Evolutionary conservation across 225 moss, liverwort and hornwort genomes (phyloP), one percentile per base, ranked within the genome.

Genomic region (Pleurozium schreberi): DNA sequence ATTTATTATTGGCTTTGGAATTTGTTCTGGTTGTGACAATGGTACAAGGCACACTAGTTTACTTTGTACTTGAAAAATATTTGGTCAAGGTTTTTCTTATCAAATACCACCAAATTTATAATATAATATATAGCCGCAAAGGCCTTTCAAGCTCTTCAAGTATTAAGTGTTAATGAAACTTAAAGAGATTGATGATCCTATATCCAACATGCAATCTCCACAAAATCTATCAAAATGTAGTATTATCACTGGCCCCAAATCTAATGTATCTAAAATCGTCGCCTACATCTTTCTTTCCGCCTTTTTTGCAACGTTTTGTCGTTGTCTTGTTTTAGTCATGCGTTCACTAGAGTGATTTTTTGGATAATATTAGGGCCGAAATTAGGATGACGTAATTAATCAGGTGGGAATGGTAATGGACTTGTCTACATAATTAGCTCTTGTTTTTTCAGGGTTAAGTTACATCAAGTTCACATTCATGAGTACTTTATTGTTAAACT

Each of bases 141-240:
- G n/a, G n/a, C n/a, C n/a, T n/a, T n/a, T n/a, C n/a, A n/a, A n/a
- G n/a, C n/a, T n/a, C n/a, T n/a, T n/a, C n/a, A n/a, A n/a, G n/a
- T n/a, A n/a, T n/a, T n/a, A 25, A 69, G 8, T 40, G 4, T 69
- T 40, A 69, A 25, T 40, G 25, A 69, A 69, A 69, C 14, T 69
- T 14, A 8, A 40, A 3, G 8, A 69, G 3, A 12, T 0, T 23
- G 2, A 69, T 40, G 40, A 69, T 42, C 1, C 2, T 42, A 14
- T 71, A 2, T 43, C 5, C 16, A 43, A 27, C 1, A 43, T 42
- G 9, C 9, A 40, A 7, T 2, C 1, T 4, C 1, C 1, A 2
- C 22, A 3, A 61, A 68, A 40, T 25, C 4, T 2, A 1, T 42
- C 26, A 42, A 26, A 42, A 42, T 42, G 27, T 1, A 43, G 1